phyloP scores from a whole-genome alignment of 257 asterid species.

The Thymus mandschuricus region DNA sequence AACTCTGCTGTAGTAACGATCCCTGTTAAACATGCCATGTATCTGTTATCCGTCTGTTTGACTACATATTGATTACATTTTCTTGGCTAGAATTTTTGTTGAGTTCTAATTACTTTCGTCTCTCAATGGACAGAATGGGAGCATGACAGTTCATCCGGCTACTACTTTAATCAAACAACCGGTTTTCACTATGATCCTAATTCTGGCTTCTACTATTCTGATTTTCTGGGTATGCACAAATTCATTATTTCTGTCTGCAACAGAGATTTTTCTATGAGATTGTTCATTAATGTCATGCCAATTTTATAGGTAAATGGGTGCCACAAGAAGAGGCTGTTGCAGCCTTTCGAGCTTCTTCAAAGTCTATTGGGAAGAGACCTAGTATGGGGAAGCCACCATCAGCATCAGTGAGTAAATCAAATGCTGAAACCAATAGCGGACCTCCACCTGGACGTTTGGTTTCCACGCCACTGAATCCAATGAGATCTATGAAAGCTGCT shows the following conservation, averaged over 20 bases:
- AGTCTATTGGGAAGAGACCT: conserved; percentile 55
- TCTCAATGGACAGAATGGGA: conserved; percentile 76
- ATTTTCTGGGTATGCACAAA: conserved; percentile 67
- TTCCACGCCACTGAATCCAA: conserved; percentile 69
- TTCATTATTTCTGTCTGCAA: conserved; percentile 3
- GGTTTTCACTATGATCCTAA: conserved; percentile 84
- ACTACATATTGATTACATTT: neutral
- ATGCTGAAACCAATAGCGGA: conserved; percentile 53
- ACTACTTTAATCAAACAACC: conserved; percentile 63
- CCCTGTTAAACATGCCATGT: neutral
- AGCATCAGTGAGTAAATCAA: conserved; percentile 34
- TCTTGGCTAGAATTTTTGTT: neutral
- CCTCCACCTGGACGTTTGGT: conserved; percentile 82
- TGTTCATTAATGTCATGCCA: conserved; percentile 15
- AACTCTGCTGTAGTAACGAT: neutral
- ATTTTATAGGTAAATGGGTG: conserved; percentile 85
- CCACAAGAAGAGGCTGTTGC: conserved; percentile 78
- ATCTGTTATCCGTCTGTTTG: neutral
- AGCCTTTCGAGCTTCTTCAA: conserved; percentile 56
- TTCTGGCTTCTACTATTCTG: conserved; percentile 94
- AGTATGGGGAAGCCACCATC: conserved; percentile 46
- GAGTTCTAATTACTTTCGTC: neutral
- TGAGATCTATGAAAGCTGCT: conserved; percentile 68
- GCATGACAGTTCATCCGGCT: conserved; percentile 75
- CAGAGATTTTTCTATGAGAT: conserved; percentile 16